Evolutionary conservation across 352 stramenopile species (phyloP).

Genomic region (Aphanomyces invadans): DNA sequence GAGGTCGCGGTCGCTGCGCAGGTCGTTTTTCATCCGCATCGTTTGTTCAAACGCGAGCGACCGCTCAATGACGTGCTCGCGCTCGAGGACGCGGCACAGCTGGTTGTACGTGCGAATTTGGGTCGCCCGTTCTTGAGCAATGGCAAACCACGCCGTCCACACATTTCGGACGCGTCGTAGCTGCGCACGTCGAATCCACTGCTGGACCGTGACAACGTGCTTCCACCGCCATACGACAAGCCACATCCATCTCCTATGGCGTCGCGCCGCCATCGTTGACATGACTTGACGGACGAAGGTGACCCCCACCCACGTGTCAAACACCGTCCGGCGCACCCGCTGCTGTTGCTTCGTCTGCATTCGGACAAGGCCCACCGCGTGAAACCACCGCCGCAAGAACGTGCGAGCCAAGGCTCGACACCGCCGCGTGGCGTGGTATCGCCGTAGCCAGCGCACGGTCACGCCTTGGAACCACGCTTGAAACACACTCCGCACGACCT

Average conservation of each 20-base stretch:
- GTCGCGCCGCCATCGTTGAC: background rate
- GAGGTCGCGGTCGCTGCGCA: background rate
- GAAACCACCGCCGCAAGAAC: conserved; percentile 1
- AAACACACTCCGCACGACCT: background rate
- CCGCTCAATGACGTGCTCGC: background rate
- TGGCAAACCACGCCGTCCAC: background rate
- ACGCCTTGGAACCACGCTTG: conserved; percentile 16
- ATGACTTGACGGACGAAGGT: conserved; percentile 14
- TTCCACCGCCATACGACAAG: background rate
- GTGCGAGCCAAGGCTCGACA: background rate
- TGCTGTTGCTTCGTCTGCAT: background rate
- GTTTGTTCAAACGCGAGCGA: background rate
- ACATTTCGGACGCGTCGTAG: background rate
- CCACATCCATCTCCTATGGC: no score
- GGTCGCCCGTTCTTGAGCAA: background rate
- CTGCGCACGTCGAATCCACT: background rate
- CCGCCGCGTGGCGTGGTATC: conserved; percentile 14
- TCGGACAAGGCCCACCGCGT: background rate
- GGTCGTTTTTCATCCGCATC: background rate
- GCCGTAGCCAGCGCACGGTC: background rate
- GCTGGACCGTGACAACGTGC: background rate
- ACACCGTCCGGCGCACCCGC: background rate
- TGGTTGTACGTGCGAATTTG: background rate
- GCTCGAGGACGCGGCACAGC: background rate
- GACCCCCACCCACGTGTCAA: conserved; percentile 1